Evolutionary conservation across 176 grass and related monocot genomes (phyloP).

Genomic region (Paspalum notatum): DNA sequence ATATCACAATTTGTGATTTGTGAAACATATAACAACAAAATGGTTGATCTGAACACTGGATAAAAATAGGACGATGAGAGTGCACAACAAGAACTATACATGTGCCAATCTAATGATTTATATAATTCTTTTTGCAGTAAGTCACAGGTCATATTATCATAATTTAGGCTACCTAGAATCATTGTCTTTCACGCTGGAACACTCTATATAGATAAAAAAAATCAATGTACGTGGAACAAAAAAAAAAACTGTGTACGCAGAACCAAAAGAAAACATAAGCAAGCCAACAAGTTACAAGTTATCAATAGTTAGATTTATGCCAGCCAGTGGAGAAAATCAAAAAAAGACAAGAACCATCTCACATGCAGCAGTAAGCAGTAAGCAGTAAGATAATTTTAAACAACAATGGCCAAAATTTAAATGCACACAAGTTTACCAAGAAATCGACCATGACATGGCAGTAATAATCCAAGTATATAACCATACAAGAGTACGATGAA

Average conservation of each 20-base stretch:
- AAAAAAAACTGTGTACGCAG: not conserved
- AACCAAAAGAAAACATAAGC: too few relatives aligned
- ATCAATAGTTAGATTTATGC: not conserved
- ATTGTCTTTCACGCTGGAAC: not conserved
- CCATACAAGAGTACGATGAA: not conserved
- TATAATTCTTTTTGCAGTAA: not conserved
- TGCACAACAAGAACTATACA: conserved; percentile 7
- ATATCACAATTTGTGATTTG: conserved; percentile 21
- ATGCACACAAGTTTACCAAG: not conserved
- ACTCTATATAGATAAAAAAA: not conserved
- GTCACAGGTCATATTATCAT: not conserved
- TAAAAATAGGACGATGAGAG: not conserved
- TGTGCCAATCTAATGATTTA: not conserved
- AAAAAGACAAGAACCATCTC: not conserved
- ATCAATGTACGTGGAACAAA: not conserved
- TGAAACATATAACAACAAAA: not conserved
- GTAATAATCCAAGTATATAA: not conserved
- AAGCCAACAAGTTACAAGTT: not conserved
- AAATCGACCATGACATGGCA: not conserved
- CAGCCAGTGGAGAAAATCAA: not conserved
- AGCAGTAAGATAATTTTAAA: not conserved
- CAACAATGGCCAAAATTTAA: not conserved
- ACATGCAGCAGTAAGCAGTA: conserved; percentile 1
- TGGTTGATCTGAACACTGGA: not conserved
- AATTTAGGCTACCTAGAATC: not conserved